Conservation (phyloP, 176 grass and related monocot species). For the Rhipidocladum racemiflorum region DNA sequence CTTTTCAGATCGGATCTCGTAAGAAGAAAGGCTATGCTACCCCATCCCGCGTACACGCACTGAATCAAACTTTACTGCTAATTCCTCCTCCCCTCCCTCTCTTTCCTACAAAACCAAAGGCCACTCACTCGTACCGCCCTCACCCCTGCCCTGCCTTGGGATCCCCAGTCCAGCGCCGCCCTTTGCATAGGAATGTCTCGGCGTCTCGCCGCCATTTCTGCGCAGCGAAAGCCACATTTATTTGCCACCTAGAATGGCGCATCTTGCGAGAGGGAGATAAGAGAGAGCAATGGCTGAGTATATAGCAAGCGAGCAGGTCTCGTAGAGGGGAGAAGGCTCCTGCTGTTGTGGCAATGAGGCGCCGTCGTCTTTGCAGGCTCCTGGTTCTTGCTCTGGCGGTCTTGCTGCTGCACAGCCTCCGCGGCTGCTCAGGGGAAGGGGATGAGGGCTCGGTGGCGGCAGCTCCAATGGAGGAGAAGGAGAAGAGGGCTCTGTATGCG, state of each 20-base stretch:
- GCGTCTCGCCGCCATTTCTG: not conserved
- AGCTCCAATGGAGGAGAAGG: conserved; percentile 66
- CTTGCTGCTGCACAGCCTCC: not conserved
- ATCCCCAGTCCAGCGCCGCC: conserved; percentile 22
- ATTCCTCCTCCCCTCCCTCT: not conserved
- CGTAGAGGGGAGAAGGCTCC: not conserved
- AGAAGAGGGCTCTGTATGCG: conserved; percentile 58
- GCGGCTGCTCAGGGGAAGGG: conserved; percentile 19
- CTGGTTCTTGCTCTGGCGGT: not conserved
- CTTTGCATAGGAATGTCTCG: conserved; percentile 44
- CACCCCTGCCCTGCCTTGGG: conserved; percentile 10
- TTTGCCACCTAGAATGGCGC: conserved; percentile 35
- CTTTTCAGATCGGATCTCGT: not conserved
- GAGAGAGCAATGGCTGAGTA: not conserved
- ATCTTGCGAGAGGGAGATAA: not conserved
- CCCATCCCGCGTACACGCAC: not conserved
- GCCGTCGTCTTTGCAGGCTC: not conserved
- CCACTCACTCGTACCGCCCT: not conserved
- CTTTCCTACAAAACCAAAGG: not conserved
- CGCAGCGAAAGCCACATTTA: conserved; percentile 31
- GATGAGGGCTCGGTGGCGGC: not conserved
- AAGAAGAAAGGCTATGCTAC: not conserved
- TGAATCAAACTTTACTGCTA: not conserved
- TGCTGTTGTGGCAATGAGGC: not conserved
- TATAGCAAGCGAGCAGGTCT: not conserved